Conservation (phyloP, 2,329 filamentous ascomycete species). For the Blumeriella jaapii region DNA sequence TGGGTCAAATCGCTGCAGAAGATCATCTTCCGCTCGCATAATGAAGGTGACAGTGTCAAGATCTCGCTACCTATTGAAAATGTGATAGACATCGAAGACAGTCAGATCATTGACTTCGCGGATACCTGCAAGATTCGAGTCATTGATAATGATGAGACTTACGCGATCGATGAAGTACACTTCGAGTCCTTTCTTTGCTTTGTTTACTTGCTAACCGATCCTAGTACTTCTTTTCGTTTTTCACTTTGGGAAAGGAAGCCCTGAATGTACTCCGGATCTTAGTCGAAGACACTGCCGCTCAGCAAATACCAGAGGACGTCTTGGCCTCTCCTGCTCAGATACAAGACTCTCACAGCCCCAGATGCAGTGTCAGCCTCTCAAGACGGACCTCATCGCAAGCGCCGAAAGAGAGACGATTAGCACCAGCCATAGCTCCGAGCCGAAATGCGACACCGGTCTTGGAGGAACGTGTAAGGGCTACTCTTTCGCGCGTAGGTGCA, state of each 20-base stretch:
- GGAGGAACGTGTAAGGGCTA: slow-evolving; percentile 49
- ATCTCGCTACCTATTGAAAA: slow-evolving; percentile 84
- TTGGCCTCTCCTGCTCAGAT: slow-evolving; percentile 12
- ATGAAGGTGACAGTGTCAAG: slow-evolving; percentile 94
- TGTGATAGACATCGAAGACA: slow-evolving; percentile 86
- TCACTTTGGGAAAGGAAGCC: slow-evolving; percentile 73
- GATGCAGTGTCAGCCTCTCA: slow-evolving; percentile 9
- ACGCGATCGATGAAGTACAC: slow-evolving; percentile 79
- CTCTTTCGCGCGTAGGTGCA: slow-evolving; percentile 39
- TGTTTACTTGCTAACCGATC: slow-evolving; percentile 18
- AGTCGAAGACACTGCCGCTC: slow-evolving; percentile 26
- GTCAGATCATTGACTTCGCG: slow-evolving; percentile 78
- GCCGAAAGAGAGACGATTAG: slow-evolving; percentile 10
- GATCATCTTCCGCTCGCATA: slow-evolving; percentile 90
- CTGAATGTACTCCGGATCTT: slow-evolving; percentile 54
- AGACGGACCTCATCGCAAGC: slow-evolving; percentile 19
- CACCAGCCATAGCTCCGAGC: slow-evolving; percentile 11
- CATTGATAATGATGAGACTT: slow-evolving; percentile 88
- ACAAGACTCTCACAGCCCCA: slow-evolving; percentile 16
- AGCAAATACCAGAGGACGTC: slow-evolving; percentile 25
- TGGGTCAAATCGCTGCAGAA: slow-evolving; percentile 93
- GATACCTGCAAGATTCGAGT: slow-evolving; percentile 91
- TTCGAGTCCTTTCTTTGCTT: slow-evolving; percentile 6
- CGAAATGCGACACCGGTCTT: slow-evolving; percentile 27
- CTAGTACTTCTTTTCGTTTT: slow-evolving; percentile 94